Evolutionary conservation across 179 eudicot genomes (phyloP), one percentile per base, ranked within the genome.

Genomic region (Silene vulgaris): DNA sequence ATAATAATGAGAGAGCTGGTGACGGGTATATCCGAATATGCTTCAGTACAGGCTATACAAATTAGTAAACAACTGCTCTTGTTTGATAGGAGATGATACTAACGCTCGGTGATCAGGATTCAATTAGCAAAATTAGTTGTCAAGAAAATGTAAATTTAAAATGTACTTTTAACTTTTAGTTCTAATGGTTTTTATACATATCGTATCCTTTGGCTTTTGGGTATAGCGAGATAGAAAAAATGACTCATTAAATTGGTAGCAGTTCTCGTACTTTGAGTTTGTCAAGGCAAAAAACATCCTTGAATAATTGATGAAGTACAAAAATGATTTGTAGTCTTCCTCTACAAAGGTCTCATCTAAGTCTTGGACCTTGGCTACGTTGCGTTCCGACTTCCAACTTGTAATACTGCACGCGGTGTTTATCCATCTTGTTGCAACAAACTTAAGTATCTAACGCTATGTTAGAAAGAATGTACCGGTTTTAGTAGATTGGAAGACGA

Each of bases 1-100:
- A 37, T 12, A 66, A 66, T 66, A 66, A 66, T n/a, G 20, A 32
- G 35, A 65, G 68, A 64, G 17, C 35, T 64, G 68, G 68, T 64
- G 68, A 26, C 70, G 32, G 11, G 40, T 66, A 16, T 6, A 29
- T 35, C 19, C 60, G 60, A 16, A 56, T 56, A n/a, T 56, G 60
- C 60, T 56, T 56, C 60, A 66, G 50, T 16, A 66, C 29, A 66
- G 70, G 17, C 70, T 66, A 32, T 66, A 66, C 11, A 32, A 66
- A 32, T 2, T n/a, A 66, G 45, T 66, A 30, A 30, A 26, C 69
- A 29, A 1, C 20, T 11, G 7, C 70, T 66, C 70, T 66, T 66
- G 70, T 66, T 66, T 16, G 50, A 37, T 66, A 66, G 23, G 50
- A 32, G 70, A 37, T 16, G 1, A 64, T 64, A 64, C 68, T 26